These are phyloP conservation scores for Entomortierella parvispora DNA, from an alignment of 192 early-diverging fungal species.

Conservation along the genomic window DNA sequence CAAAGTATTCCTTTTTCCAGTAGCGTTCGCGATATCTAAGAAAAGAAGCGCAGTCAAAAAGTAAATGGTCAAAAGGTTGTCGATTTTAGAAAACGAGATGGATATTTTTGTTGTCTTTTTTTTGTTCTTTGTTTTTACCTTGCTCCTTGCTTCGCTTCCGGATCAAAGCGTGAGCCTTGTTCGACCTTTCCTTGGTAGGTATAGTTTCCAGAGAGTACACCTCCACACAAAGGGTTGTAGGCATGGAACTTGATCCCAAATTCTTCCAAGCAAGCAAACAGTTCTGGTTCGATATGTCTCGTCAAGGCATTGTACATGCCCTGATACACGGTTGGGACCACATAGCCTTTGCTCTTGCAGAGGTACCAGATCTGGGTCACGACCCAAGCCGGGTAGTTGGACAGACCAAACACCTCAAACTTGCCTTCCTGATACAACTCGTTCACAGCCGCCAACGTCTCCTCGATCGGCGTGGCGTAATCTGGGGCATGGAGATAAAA, in stretches of 20 bases:
- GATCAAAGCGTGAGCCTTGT: conserved; percentile 53
- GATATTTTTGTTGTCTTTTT: no score
- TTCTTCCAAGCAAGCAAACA: conserved; percentile 68
- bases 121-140: conserved; percentile 17
- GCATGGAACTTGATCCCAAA: conserved; percentile 71
- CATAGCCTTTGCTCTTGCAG: conserved; percentile 48
- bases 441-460: conserved; percentile 65
- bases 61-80: conserved; percentile 9
- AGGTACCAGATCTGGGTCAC: conserved; percentile 50
- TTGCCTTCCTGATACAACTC: conserved; percentile 63
- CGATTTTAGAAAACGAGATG: neutral
- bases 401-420: conserved; percentile 57
- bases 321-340: conserved; percentile 51
- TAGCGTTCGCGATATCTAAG: conserved; percentile 55
- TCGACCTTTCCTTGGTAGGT: conserved; percentile 33
- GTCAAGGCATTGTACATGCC: conserved; percentile 57
- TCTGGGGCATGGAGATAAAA: conserved; percentile 78
- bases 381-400: conserved; percentile 50
- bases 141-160: conserved; percentile 32
- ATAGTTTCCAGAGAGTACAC: conserved; percentile 39
- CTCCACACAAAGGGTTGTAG: conserved; percentile 73
- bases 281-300: conserved; percentile 60
- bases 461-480: conserved; percentile 62
- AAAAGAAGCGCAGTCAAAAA: neutral
- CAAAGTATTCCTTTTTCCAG: conserved; percentile 63